Evolutionary conservation across 106 monocot species (phyloP).

Genomic region (Apostasia shenzhenica): DNA sequence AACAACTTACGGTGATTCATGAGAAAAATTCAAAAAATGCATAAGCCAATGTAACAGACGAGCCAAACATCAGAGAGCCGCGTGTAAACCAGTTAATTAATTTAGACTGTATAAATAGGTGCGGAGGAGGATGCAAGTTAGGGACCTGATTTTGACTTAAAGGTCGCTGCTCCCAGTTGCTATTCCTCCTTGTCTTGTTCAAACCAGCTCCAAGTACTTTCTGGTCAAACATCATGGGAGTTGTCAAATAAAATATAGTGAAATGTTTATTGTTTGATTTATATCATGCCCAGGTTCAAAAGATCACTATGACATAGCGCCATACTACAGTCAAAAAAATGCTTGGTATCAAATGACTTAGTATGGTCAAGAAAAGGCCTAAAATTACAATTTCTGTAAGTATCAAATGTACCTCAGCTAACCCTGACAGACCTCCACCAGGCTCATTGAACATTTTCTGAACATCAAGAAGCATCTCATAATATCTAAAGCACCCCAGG

Average conservation of each 20-base stretch:
- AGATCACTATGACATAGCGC: too few relatives aligned
- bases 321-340: too few relatives aligned
- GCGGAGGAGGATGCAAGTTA: not conserved
- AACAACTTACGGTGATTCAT: too few relatives aligned
- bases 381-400: too few relatives aligned
- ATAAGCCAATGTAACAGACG: too few relatives aligned
- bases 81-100: too few relatives aligned
- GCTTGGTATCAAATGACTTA: too few relatives aligned
- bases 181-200: constrained; percentile 96
- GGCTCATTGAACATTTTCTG: constrained; percentile 80
- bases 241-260: not conserved
- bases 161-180: constrained; percentile 95
- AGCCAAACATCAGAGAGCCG: too few relatives aligned
- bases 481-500: constrained; percentile 78
- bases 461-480: constrained; percentile 91
- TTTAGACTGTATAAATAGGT: too few relatives aligned
- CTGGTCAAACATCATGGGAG: constrained; percentile 22
- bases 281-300: too few relatives aligned
- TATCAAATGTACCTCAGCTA: constrained; percentile 51
- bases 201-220: constrained; percentile 89
- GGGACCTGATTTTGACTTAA: constrained; percentile 83
- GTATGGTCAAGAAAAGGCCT: too few relatives aligned
- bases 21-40: too few relatives aligned
- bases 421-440: constrained; percentile 78
- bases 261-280: not conserved